Conservation (phyloP, 2,329 filamentous ascomycete genomes). For the Ascosphaera apis region DNA sequence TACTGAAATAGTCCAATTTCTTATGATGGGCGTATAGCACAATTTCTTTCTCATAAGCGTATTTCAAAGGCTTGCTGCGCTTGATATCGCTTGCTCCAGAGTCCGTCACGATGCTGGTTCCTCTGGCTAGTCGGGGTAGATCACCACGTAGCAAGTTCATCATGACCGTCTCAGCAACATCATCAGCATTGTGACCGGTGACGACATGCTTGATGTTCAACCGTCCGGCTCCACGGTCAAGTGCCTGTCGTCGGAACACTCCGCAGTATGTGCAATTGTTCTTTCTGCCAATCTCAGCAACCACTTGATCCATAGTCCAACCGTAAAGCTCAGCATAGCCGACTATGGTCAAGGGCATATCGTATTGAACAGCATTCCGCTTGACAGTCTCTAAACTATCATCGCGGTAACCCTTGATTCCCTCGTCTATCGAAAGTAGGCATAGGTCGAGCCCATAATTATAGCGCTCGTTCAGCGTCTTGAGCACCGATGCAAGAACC, state of each 20-base stretch:
- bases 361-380: slow-evolving; percentile 73
- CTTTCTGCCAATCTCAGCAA: slow-evolving; percentile 88
- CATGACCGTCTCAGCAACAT: slow-evolving; percentile 87
- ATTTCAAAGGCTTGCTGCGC: slow-evolving; percentile 89
- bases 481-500: slow-evolving; percentile 79
- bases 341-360: slow-evolving; percentile 76
- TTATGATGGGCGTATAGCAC: slow-evolving; percentile 95
- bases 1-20: slow-evolving; percentile 92
- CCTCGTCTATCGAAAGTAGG: slow-evolving; percentile 82
- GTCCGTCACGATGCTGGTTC: slow-evolving; percentile 72
- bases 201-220: slow-evolving; percentile 81
- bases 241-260: slow-evolving; percentile 78
- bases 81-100: slow-evolving; percentile 67
- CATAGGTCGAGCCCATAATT: slow-evolving; percentile 68
- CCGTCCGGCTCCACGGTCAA: slow-evolving; percentile 76
- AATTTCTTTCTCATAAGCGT: slow-evolving; percentile 97
- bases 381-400: slow-evolving; percentile 94
- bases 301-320: slow-evolving; percentile 99
- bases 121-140: slow-evolving; percentile 61
- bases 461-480: slow-evolving; percentile 78
- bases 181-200: slow-evolving; percentile 92
- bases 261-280: slow-evolving; percentile 98
- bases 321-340: slow-evolving; percentile 88
- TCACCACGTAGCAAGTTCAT: slow-evolving; percentile 94
- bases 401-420: slow-evolving; percentile 90